Evolutionary conservation across 2,329 filamentous ascomycete genomes (phyloP).

Genomic region (Verticillium isaacii): DNA sequence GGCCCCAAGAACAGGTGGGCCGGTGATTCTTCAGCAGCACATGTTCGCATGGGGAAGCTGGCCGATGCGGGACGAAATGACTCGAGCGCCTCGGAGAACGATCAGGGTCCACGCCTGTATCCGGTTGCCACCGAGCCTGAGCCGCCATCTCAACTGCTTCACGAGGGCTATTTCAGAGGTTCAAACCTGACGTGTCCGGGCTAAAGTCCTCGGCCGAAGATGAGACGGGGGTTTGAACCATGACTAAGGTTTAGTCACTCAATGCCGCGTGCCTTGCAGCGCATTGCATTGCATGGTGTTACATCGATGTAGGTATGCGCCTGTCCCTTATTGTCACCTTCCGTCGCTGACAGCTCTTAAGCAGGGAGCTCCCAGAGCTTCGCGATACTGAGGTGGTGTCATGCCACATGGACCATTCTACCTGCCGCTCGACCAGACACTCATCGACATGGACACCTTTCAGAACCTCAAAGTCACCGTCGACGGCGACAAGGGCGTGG

Average conservation of each 20-base stretch:
- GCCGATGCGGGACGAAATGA: background rate
- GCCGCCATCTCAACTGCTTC: background rate
- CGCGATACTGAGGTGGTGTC: background rate
- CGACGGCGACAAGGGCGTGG: constrained; percentile 8
- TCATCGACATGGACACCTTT: constrained; percentile 8
- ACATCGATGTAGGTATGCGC: background rate
- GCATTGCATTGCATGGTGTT: background rate
- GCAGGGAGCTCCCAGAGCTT: background rate
- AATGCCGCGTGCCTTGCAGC: background rate
- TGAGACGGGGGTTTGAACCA: background rate
- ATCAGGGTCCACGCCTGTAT: background rate
- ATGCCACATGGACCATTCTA: background rate
- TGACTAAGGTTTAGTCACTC: background rate
- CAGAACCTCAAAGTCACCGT: constrained; percentile 7
- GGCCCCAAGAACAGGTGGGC: background rate
- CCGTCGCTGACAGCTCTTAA: background rate
- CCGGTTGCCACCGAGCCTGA: background rate
- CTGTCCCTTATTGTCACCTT: background rate
- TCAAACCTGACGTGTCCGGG: background rate
- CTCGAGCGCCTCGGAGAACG: background rate
- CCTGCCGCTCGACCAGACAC: background rate
- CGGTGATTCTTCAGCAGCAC: background rate
- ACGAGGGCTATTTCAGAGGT: background rate
- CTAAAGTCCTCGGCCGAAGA: background rate
- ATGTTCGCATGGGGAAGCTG: background rate